A percentile compares a stretch with the other conserved stretches of the same genome.
Conservation (phyloP, 495 filamentous ascomycete genomes). For the Tuber microsphaerosporum region DNA sequence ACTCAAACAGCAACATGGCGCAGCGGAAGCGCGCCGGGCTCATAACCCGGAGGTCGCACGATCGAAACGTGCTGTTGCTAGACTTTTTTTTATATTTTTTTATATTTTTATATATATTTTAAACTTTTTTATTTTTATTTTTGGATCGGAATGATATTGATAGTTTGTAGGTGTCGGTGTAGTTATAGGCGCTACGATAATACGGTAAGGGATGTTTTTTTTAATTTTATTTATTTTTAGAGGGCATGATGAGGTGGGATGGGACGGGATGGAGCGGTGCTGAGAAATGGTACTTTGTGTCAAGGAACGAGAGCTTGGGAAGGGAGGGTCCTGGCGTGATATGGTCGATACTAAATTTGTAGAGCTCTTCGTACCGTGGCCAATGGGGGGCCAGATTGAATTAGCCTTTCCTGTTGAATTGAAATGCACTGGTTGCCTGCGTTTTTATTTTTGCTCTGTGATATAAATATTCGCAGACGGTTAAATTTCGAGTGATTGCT, state of each 20-base stretch:
- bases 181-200: background rate
- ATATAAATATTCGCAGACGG: background rate
- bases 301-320: too few relatives aligned
- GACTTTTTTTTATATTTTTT: conserved; percentile 23
- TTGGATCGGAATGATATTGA: background rate
- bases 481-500: background rate
- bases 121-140: background rate
- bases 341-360: background rate
- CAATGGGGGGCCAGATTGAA: too few relatives aligned
- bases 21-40: conserved; percentile 49
- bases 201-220: background rate
- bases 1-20: conserved; percentile 44
- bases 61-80: conserved; percentile 48
- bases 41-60: conserved; percentile 49
- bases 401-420: background rate
- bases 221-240: background rate
- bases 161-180: background rate
- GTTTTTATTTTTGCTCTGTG: background rate
- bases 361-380: too few relatives aligned
- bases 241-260: background rate
- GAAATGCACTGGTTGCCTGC: background rate
- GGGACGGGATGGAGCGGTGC: background rate
- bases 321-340: background rate
- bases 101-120: too few relatives aligned
- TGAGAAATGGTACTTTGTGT: too few relatives aligned